Percentiles rank a stretch among this genome's conserved stretches.
Conservation (phyloP, 2,329 filamentous ascomycete genomes). For the Hypoxylon rubiginosum region DNA sequence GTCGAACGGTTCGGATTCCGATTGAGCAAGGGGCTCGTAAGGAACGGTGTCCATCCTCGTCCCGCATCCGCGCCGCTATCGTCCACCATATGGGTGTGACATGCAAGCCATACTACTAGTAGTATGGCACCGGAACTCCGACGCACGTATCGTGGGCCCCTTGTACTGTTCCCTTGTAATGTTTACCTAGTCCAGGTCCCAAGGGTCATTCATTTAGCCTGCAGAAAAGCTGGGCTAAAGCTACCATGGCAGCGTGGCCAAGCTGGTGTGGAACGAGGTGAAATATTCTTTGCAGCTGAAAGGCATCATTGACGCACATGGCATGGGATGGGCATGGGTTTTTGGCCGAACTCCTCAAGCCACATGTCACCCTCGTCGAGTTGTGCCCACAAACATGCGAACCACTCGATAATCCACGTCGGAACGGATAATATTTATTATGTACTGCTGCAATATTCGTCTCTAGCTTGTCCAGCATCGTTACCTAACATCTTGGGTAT, state of each 20-base stretch:
- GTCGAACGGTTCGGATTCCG: constrained; percentile 29
- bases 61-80: constrained; percentile 27
- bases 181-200: background rate
- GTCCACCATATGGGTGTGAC: constrained; percentile 22
- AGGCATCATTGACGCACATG: constrained; percentile 15
- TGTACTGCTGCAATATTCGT: background rate
- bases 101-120: constrained; percentile 29
- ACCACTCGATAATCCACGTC: background rate
- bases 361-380: background rate
- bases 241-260: background rate
- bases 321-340: background rate
- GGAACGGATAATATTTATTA: background rate
- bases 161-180: no score
- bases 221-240: constrained; percentile 1
- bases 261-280: constrained; percentile 23
- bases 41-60: constrained; percentile 18
- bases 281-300: constrained; percentile 21
- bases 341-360: constrained; percentile 15
- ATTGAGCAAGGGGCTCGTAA: constrained; percentile 15
- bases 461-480: background rate
- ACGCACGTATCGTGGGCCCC: constrained; percentile 7
- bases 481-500: background rate
- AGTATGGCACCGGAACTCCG: constrained; percentile 31
- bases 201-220: background rate
- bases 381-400: constrained; percentile 5